phyloP scores from a whole-genome alignment of 129 eudicot species.

The Artemisia tridentata region DNA sequence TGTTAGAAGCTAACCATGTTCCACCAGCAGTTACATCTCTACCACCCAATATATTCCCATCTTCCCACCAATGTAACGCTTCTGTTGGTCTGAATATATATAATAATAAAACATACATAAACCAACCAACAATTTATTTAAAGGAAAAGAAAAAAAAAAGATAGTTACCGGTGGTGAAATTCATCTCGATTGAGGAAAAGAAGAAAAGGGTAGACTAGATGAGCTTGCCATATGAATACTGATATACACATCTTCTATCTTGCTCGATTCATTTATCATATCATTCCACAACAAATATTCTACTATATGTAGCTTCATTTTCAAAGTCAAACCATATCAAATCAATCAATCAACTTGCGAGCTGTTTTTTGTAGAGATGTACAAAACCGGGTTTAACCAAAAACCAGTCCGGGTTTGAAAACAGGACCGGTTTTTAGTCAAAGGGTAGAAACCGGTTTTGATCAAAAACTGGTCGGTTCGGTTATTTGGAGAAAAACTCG shows the following conservation, averaged over 20 bases:
- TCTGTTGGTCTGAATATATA: slow-evolving; percentile 37
- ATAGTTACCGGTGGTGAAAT: slow-evolving; percentile 51
- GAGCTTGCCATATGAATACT: slow-evolving; percentile 72
- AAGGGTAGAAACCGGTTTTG: too few species aligned
- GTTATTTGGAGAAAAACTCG: too few species aligned
- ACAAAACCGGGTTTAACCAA: too few species aligned
- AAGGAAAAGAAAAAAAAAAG: too few species aligned
- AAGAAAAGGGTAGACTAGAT: slow-evolving; percentile 67
- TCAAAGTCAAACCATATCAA: too few species aligned
- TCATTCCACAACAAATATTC: background rate
- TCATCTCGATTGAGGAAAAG: slow-evolving; percentile 81
- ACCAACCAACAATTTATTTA: background rate
- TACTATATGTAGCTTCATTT: too few species aligned
- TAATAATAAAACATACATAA: background rate
- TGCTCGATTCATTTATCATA: background rate
- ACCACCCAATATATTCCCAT: slow-evolving; percentile 57
- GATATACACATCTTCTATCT: slow-evolving; percentile 65
- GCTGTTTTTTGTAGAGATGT: too few species aligned
- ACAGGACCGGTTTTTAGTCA: too few species aligned
- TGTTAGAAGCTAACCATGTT: slow-evolving; percentile 72
- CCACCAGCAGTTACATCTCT: slow-evolving; percentile 72
- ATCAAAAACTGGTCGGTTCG: too few species aligned
- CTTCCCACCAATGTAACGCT: slow-evolving; percentile 71
- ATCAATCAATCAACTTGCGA: too few species aligned
- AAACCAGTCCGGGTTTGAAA: too few species aligned